A percentile compares a stretch with the other conserved stretches of the same genome.
These are phyloP conservation scores for Sparassis latifolia DNA, from an alignment of 1,284 basidiomycete species.

Conservation along the genomic window DNA sequence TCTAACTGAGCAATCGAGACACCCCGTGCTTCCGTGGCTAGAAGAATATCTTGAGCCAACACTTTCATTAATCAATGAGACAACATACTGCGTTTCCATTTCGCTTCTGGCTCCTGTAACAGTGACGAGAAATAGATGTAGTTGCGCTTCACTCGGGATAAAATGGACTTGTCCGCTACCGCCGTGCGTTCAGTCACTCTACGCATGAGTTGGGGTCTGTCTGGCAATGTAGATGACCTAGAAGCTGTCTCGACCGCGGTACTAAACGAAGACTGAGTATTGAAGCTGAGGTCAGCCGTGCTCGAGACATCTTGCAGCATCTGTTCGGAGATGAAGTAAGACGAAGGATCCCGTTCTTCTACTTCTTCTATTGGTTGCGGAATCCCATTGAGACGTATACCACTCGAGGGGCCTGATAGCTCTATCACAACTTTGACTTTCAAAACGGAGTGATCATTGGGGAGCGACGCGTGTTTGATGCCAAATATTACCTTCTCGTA, in stretches of 20 bases:
- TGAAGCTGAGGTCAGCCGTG: constrained; percentile 59
- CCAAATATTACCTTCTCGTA: constrained; percentile 61
- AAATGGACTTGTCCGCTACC: constrained; percentile 70
- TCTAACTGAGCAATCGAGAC: constrained; percentile 94
- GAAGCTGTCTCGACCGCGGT: constrained; percentile 21
- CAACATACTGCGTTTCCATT: constrained; percentile 79
- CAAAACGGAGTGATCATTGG: constrained; percentile 70
- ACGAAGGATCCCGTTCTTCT: constrained; percentile 60
- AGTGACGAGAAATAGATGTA: constrained; percentile 99
- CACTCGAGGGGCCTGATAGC: constrained; percentile 69
- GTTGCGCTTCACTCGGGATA: constrained; percentile 82
- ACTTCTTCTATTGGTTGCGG: constrained; percentile 60
- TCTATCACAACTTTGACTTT: constrained; percentile 79
- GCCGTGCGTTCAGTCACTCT: constrained; percentile 47
- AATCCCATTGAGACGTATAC: constrained; percentile 80
- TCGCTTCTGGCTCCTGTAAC: constrained; percentile 96
- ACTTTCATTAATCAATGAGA: constrained; percentile 5
- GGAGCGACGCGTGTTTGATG: constrained; percentile 64
- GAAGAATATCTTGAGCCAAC: constrained; percentile 12
- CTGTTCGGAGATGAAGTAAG: constrained; percentile 43
- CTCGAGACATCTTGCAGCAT: constrained; percentile 70
- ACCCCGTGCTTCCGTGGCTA: constrained; percentile 79
- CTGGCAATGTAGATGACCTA: constrained; percentile 22
- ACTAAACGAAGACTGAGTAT: constrained; percentile 45
- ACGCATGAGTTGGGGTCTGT: constrained; percentile 29